Evolutionary conservation across 208 protist species (phyloP).

Genomic region (Balamuthia mandrillaris): DNA sequence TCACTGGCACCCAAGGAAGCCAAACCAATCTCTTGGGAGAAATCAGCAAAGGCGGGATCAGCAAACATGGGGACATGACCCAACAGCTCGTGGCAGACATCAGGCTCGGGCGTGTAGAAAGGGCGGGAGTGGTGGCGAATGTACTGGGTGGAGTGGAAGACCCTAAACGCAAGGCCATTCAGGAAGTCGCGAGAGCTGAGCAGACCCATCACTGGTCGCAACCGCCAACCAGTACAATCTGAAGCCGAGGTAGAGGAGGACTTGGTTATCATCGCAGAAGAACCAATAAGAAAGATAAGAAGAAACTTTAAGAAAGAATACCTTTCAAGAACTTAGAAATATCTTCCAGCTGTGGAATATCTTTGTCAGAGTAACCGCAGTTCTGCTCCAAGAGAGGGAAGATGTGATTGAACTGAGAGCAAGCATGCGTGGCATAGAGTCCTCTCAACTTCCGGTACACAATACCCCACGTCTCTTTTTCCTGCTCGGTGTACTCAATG

Average conservation of each 20-base stretch:
- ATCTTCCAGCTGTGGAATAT: slow-evolving; percentile 88
- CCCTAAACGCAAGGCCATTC: slow-evolving; percentile 90
- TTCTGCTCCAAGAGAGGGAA: slow-evolving; percentile 87
- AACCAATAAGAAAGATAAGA: not conserved
- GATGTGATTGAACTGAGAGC: slow-evolving; percentile 85
- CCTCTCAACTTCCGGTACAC: slow-evolving; percentile 73
- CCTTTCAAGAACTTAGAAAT: slow-evolving; percentile 85
- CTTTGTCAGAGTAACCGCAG: slow-evolving; percentile 81
- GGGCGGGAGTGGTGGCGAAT: slow-evolving; percentile 83
- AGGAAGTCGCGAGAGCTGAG: slow-evolving; percentile 90
- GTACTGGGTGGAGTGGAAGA: slow-evolving; percentile 95
- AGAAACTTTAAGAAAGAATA: slow-evolving; percentile 1
- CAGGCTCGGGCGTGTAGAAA: slow-evolving; percentile 51
- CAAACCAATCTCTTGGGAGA: slow-evolving; percentile 93
- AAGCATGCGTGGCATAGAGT: slow-evolving; percentile 88
- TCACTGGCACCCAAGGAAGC: slow-evolving; percentile 90
- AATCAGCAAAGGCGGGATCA: slow-evolving; percentile 91
- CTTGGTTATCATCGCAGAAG: not conserved
- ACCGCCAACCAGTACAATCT: slow-evolving; percentile 84
- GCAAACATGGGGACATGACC: slow-evolving; percentile 92
- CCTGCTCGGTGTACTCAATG: slow-evolving; percentile 86
- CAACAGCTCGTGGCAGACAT: slow-evolving; percentile 90
- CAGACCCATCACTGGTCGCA: slow-evolving; percentile 89
- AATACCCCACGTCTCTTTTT: slow-evolving; percentile 82
- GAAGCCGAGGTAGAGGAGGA: not conserved